A percentile compares a stretch with the other conserved stretches of the same genome.
These are phyloP conservation scores for Tetrahymena elliotti DNA, from an alignment of 73 alveolate genomes.

Conservation along the genomic window DNA sequence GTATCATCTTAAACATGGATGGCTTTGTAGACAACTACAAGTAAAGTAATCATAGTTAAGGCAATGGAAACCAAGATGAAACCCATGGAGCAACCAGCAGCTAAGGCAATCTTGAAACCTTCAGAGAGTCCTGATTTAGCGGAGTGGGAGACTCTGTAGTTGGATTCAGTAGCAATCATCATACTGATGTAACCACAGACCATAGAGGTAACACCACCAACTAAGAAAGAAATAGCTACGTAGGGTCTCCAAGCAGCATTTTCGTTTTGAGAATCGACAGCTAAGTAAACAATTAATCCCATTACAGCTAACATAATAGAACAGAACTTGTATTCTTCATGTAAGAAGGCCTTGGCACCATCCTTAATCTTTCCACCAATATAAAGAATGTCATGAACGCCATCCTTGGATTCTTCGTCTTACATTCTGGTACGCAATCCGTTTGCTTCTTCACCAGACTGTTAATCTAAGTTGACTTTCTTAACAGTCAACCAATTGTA, in stretches of 20 bases:
- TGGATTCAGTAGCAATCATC: constrained; percentile 76
- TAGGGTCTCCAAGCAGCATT: constrained; percentile 48
- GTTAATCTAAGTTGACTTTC: not conserved
- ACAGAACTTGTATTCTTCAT: constrained; percentile 58
- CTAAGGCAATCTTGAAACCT: constrained; percentile 69
- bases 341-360: constrained; percentile 76
- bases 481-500: constrained; percentile 25
- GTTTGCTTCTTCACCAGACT: constrained; percentile 6
- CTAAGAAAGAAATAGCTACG: constrained; percentile 48
- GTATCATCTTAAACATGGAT: constrained; percentile 8
- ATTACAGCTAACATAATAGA: constrained; percentile 40
- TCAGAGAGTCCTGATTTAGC: constrained; percentile 51
- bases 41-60: constrained; percentile 47
- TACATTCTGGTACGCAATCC: constrained; percentile 8
- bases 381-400: not conserved
- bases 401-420: constrained; percentile 29
- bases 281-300: constrained; percentile 44
- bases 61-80: constrained; percentile 77
- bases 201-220: constrained; percentile 75
- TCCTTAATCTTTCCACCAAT: constrained; percentile 29
- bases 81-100: constrained; percentile 87
- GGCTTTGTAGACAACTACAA: constrained; percentile 55
- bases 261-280: constrained; percentile 20
- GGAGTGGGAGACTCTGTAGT: constrained; percentile 53
- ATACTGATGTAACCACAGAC: constrained; percentile 81